A percentile compares a stretch with the other conserved stretches of the same genome.
Conservation (phyloP, 2,329 filamentous ascomycete species). For the Claviceps africana region DNA sequence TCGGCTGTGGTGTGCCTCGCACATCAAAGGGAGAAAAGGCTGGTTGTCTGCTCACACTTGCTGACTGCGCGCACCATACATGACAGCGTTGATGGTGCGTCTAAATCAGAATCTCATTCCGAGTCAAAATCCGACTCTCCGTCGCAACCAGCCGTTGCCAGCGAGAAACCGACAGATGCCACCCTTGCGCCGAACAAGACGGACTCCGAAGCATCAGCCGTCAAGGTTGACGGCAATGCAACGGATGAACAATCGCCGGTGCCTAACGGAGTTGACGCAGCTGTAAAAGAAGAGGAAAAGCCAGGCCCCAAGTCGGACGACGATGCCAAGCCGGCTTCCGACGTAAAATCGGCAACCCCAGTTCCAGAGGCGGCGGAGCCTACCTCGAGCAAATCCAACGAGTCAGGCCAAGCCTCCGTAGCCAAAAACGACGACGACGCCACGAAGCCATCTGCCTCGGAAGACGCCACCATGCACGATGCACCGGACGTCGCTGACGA, state of each 20-base stretch:
- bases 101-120: slow-evolving; percentile 7
- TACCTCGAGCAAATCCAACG: background rate
- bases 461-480: slow-evolving; percentile 1
- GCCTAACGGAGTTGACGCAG: slow-evolving; percentile 3
- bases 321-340: background rate
- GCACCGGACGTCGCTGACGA: background rate
- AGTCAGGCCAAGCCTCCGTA: background rate
- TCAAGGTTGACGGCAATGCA: slow-evolving; percentile 8
- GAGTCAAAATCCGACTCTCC: slow-evolving; percentile 4
- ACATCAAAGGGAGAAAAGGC: background rate
- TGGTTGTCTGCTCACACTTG: background rate
- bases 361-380: background rate
- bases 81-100: slow-evolving; percentile 1
- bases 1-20: background rate
- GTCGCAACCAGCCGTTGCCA: slow-evolving; percentile 1
- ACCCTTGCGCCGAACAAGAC: background rate
- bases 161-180: background rate
- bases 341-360: background rate
- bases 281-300: background rate
- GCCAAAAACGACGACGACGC: background rate
- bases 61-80: slow-evolving; percentile 1
- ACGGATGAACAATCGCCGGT: background rate
- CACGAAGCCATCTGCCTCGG: background rate
- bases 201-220: slow-evolving; percentile 7
- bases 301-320: slow-evolving; percentile 1